Evolutionary conservation across 495 filamentous ascomycete species (phyloP).

Genomic region (Trichocladium antarcticum): DNA sequence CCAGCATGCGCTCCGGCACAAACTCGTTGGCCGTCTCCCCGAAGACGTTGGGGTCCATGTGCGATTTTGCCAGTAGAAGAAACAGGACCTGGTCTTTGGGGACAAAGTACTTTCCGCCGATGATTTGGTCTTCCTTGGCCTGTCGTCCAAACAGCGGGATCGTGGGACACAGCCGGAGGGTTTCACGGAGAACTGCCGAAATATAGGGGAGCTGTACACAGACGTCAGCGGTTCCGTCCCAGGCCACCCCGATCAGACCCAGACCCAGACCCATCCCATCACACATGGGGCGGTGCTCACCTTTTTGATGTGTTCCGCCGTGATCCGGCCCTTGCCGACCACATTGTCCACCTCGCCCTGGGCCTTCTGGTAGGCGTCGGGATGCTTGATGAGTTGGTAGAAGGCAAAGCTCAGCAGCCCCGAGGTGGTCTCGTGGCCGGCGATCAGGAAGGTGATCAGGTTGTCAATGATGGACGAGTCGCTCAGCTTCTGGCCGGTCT

Average conservation of each 20-base stretch:
- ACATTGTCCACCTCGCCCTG: slow-evolving; percentile 52
- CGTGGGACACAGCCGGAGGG: slow-evolving; percentile 53
- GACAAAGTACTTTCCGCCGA: slow-evolving; percentile 58
- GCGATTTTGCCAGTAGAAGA: slow-evolving; percentile 45
- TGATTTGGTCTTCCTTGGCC: slow-evolving; percentile 37
- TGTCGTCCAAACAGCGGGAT: slow-evolving; percentile 45
- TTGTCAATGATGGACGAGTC: slow-evolving; percentile 56
- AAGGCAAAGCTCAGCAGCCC: slow-evolving; percentile 46
- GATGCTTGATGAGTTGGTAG: slow-evolving; percentile 47
- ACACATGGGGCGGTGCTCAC: slow-evolving; percentile 22
- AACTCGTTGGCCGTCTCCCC: slow-evolving; percentile 47
- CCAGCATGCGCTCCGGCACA: slow-evolving; percentile 54
- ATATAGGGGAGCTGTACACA: slow-evolving; percentile 23
- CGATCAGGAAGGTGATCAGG: slow-evolving; percentile 64
- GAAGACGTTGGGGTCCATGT: slow-evolving; percentile 39
- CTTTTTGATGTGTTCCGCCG: slow-evolving; percentile 55
- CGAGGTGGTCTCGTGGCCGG: slow-evolving; percentile 66
- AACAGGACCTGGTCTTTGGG: slow-evolving; percentile 41
- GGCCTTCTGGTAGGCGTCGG: slow-evolving; percentile 39
- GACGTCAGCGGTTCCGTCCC: too few relatives aligned
- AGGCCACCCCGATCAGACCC: too few relatives aligned
- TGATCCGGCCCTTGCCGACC: slow-evolving; percentile 52
- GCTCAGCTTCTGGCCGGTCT: slow-evolving; percentile 52
- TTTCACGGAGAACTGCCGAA: slow-evolving; percentile 56
- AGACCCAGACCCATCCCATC: too few relatives aligned